Evolutionary conservation across 2,329 filamentous ascomycete species (phyloP), one percentile per base, ranked within the genome.

Genomic region (Pyrenophora teres): DNA sequence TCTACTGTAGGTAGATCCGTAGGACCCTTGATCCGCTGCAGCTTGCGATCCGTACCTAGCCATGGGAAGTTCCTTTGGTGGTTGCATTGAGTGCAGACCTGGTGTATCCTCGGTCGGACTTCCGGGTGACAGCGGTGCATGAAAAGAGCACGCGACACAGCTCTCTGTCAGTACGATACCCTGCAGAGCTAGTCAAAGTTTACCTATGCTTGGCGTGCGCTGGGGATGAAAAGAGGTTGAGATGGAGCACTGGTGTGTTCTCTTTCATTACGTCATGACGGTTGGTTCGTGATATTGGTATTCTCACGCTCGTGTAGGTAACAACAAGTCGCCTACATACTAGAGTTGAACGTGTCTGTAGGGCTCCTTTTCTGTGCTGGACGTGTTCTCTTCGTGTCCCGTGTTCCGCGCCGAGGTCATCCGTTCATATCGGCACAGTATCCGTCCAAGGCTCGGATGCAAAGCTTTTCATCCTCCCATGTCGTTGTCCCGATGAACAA

Each of bases 1-100:
- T 50, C 49, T 47, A 45, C 15, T 15, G 15, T 15, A 57, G 56
- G 15, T 15, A 57, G 56, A 62, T 58, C 54, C 54, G 43, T 41
- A 49, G 43, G 48, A 45, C 58, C 56, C 49, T 42, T 54, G 50
- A 55, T 53, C 57, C 58, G 60, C 51, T 60, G 56, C 52, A 50
- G 39, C 49, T 40, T 41, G 40, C 52, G 39, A 48, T 47, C 33
- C 49, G 46, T 51, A 52, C 54, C 52, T 45, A 27, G 40, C 30
- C 25, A 43, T 40, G 46, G 38, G 44, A 36, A 33, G 25, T 52
- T 40, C 21, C 35, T 45, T 18, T 31, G 19, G 21, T 19, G 21
- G 44, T 21, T 45, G 50, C 36, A 48, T 30, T 30, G 27, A 30
- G 19, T 21, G 19, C 19, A 21, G 19, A 21, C 19, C 19, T 10